These are phyloP conservation scores for Medicago lupulina DNA, from an alignment of 306 rosid species.

Conservation along the genomic window DNA sequence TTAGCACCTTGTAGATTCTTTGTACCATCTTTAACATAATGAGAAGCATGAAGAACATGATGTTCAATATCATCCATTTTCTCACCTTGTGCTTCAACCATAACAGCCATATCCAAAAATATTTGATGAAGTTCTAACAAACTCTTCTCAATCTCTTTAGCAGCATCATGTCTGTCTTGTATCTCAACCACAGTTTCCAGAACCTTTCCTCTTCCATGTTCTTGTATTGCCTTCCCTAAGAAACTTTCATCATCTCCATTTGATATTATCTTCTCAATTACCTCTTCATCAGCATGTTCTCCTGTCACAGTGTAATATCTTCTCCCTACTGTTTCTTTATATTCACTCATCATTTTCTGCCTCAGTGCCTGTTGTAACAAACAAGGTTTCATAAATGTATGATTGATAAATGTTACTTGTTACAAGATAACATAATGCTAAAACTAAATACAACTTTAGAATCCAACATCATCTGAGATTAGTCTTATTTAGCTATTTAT, in stretches of 20 bases:
- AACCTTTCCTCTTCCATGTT: slow-evolving; percentile 85
- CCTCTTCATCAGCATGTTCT: slow-evolving; percentile 75
- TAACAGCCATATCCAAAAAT: slow-evolving; percentile 89
- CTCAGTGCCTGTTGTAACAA: slow-evolving; percentile 50
- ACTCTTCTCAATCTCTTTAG: slow-evolving; percentile 81
- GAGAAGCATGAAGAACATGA: slow-evolving; percentile 74
- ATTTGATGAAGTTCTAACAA: slow-evolving; percentile 83
- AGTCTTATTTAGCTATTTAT: too few relatives aligned
- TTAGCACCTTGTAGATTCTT: slow-evolving; percentile 65
- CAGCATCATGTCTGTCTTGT: slow-evolving; percentile 77
- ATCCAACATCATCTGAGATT: not conserved
- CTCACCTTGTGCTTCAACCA: slow-evolving; percentile 96
- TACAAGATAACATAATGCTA: not conserved
- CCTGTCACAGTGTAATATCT: slow-evolving; percentile 81
- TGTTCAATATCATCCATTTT: slow-evolving; percentile 92
- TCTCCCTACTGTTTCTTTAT: slow-evolving; percentile 82
- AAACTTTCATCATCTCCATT: slow-evolving; percentile 67
- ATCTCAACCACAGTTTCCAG: slow-evolving; percentile 86
- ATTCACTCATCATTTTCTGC: slow-evolving; percentile 82
- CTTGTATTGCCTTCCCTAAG: slow-evolving; percentile 63
- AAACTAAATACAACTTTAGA: not conserved
- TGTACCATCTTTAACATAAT: slow-evolving; percentile 77
- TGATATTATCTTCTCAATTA: slow-evolving; percentile 78
- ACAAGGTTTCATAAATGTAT: not conserved
- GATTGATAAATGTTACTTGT: not conserved